Conservation (phyloP, 306 rosid species). For the Inga leiocalycina region DNA sequence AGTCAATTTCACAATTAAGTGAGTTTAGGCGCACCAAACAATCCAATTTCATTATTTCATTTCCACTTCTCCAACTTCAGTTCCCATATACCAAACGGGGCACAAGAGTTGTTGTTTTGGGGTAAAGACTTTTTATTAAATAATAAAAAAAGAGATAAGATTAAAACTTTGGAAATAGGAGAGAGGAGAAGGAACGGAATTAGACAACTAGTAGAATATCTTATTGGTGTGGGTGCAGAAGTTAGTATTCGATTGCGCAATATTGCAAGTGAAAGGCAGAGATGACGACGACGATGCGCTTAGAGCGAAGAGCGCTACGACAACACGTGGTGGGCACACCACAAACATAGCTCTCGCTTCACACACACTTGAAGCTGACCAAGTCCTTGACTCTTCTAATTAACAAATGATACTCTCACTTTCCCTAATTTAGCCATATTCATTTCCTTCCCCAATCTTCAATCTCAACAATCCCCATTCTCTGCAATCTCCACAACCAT, state of each 20-base stretch:
- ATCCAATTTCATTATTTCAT: no score
- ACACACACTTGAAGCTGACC: conserved; percentile 1
- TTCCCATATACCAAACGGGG: no score
- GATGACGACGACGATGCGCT: conserved; percentile 22
- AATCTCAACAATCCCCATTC: not conserved
- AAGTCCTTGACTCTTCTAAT: not conserved
- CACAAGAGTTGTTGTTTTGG: no score
- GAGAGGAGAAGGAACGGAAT: not conserved
- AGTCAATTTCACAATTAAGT: no score
- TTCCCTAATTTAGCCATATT: conserved; percentile 24
- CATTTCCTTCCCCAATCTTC: not conserved
- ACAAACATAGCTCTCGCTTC: conserved; percentile 37
- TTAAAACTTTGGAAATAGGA: no score
- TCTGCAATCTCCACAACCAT: conserved; percentile 6
- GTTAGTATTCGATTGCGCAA: not conserved
- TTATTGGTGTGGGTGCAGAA: not conserved
- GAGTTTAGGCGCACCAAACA: no score
- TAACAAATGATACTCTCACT: conserved; percentile 19
- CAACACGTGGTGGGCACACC: conserved; percentile 75
- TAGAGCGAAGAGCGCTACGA: not conserved
- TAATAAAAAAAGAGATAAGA: no score
- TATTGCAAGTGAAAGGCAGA: not conserved
- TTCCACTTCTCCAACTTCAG: no score
- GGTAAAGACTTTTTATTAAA: no score
- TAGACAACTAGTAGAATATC: no score